phyloP scores from a whole-genome alignment of 116 monocot genomes.

The Zostera marina region DNA sequence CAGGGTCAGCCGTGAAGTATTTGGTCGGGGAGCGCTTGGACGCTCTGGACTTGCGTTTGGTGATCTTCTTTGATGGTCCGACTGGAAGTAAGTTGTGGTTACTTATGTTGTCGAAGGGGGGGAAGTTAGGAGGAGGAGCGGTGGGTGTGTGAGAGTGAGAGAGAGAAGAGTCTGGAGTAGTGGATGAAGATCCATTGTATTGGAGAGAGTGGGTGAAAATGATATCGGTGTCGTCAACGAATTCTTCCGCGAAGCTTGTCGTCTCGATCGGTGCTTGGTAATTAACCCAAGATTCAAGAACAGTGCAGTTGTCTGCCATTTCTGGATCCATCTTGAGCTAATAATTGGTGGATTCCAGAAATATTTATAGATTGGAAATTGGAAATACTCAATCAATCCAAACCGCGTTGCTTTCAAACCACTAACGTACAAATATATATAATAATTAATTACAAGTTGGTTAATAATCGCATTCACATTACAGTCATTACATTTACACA shows the following conservation, averaged over 20 bases:
- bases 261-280: background rate
- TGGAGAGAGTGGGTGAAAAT: conserved; percentile 42
- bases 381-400: too few species aligned
- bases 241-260: conserved; percentile 18
- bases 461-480: too few species aligned
- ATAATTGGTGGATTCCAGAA: too few species aligned
- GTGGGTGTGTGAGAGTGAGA: conserved; percentile 1
- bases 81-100: background rate
- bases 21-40: conserved; percentile 44
- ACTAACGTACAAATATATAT: too few species aligned
- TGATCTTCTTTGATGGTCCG: conserved; percentile 14
- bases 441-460: too few species aligned
- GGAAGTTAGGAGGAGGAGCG: background rate
- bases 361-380: too few species aligned
- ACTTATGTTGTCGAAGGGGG: background rate
- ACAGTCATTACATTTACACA: too few species aligned
- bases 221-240: conserved; percentile 34
- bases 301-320: conserved; percentile 10
- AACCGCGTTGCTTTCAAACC: too few species aligned
- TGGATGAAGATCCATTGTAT: conserved; percentile 5
- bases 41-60: conserved; percentile 32
- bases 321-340: background rate
- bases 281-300: conserved; percentile 5
- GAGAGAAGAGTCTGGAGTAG: conserved; percentile 4
- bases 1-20: conserved; percentile 53